Conservation (phyloP, 169 alveolate species). For the Plasmodium sp. region DNA sequence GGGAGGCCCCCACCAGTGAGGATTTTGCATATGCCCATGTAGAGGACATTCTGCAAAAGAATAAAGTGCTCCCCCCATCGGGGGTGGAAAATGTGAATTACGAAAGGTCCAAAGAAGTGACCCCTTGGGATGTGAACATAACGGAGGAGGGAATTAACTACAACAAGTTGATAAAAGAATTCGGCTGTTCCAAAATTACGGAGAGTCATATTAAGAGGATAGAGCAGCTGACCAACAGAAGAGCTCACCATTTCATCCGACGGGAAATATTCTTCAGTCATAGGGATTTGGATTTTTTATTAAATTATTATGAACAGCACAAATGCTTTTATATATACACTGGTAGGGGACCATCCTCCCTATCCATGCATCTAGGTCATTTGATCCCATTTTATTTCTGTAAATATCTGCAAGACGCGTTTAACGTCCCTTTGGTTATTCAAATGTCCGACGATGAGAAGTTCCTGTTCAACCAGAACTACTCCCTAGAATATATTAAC, state of each 20-base stretch:
- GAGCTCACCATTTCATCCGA: conserved; percentile 95
- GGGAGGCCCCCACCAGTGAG: conserved; percentile 16
- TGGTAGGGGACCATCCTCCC: conserved; percentile 99
- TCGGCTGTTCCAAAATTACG: conserved; percentile 94
- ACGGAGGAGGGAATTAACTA: conserved; percentile 91
- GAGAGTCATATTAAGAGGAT: conserved; percentile 88
- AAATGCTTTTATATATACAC: conserved; percentile 97
- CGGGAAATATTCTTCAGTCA: conserved; percentile 99
- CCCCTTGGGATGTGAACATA: conserved; percentile 77
- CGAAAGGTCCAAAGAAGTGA: conserved; percentile 74
- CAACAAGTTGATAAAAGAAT: conserved; percentile 93
- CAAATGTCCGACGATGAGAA: conserved; percentile 99
- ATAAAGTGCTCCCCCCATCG: conserved; percentile 75
- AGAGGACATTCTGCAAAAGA: conserved; percentile 59
- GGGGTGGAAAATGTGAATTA: conserved; percentile 43
- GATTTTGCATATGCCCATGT: conserved; percentile 73
- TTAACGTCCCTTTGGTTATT: conserved; percentile 98
- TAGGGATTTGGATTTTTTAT: conserved; percentile 95
- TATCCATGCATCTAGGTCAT: conserved; percentile 98
- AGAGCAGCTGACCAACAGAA: conserved; percentile 82
- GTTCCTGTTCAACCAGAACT: conserved; percentile 95
- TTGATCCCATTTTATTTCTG: conserved; percentile 98
- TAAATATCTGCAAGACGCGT: conserved; percentile 95
- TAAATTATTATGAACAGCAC: conserved; percentile 94
- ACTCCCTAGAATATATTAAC: conserved; percentile 89